Evolutionary conservation across 805 yeast genomes (phyloP).

Genomic region (Kodamaea jinghongensis): DNA sequence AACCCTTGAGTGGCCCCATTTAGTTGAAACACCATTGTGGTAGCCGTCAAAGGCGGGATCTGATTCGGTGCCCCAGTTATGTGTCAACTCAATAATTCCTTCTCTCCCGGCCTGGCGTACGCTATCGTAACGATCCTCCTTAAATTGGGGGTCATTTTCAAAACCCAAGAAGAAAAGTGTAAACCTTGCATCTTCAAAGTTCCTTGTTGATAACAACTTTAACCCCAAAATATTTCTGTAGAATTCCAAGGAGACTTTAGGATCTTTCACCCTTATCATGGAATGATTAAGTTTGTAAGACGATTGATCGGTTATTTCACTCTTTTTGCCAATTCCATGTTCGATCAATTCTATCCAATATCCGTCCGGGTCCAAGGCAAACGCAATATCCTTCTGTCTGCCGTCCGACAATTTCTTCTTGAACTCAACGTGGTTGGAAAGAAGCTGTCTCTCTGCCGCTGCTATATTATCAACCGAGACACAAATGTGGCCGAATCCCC

Average conservation of each 20-base stretch:
- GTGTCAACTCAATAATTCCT: slow-evolving; percentile 82
- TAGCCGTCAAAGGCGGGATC: slow-evolving; percentile 70
- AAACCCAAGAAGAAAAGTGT: slow-evolving; percentile 83
- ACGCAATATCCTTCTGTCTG: slow-evolving; percentile 88
- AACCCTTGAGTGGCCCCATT: slow-evolving; percentile 70
- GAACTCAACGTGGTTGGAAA: slow-evolving; percentile 64
- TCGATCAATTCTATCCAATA: slow-evolving; percentile 93
- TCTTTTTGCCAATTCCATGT: slow-evolving; percentile 44
- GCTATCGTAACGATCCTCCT: slow-evolving; percentile 38
- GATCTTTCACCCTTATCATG: slow-evolving; percentile 91
- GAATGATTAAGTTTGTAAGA: slow-evolving; percentile 75
- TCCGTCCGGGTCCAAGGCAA: slow-evolving; percentile 92
- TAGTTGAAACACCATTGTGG: slow-evolving; percentile 69
- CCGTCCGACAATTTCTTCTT: slow-evolving; percentile 86
- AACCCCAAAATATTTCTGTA: slow-evolving; percentile 79
- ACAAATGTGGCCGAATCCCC: slow-evolving; percentile 95
- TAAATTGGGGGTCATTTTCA: slow-evolving; percentile 42
- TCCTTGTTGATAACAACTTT: slow-evolving; percentile 59
- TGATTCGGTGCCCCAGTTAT: slow-evolving; percentile 91
- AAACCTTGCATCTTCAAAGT: slow-evolving; percentile 69
- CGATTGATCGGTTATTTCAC: slow-evolving; percentile 34
- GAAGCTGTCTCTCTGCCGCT: slow-evolving; percentile 55
- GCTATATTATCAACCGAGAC: slow-evolving; percentile 78
- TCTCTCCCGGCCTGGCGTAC: slow-evolving; percentile 46
- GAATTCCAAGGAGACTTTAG: slow-evolving; percentile 67